A percentile compares a stretch with the other conserved stretches of the same genome.
Evolutionary conservation across 345 rosid genomes (phyloP).

Genomic region (Cardiospermum halicacabum): DNA sequence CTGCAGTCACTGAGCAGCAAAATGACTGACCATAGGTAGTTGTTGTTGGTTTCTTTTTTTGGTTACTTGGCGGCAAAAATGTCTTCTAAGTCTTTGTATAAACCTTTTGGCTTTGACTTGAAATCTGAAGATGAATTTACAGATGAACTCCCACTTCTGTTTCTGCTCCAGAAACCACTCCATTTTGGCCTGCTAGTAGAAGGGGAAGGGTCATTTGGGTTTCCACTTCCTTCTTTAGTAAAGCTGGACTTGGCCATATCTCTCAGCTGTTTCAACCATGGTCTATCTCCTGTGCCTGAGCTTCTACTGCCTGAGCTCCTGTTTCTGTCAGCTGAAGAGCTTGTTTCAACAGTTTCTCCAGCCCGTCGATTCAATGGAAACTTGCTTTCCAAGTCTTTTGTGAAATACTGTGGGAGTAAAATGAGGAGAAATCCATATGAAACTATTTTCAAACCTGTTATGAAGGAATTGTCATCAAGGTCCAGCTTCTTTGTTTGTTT

Average conservation of each 20-base stretch:
- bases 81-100: constrained; percentile 77
- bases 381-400: constrained; percentile 36
- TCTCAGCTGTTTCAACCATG: constrained; percentile 68
- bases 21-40: background rate
- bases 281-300: constrained; percentile 57
- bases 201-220: constrained; percentile 79
- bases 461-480: constrained; percentile 38
- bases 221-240: constrained; percentile 44
- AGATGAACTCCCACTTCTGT: constrained; percentile 62
- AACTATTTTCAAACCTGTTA: constrained; percentile 56
- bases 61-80: constrained; percentile 74
- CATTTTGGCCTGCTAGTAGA: constrained; percentile 60
- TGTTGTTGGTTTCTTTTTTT: background rate
- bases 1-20: background rate
- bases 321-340: constrained; percentile 39
- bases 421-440: constrained; percentile 53
- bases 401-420: constrained; percentile 44
- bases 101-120: constrained; percentile 46
- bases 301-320: constrained; percentile 52
- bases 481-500: constrained; percentile 61
- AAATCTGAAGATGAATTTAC: constrained; percentile 44
- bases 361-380: constrained; percentile 29
- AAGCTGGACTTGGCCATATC: constrained; percentile 84
- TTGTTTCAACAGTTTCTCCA: constrained; percentile 30
- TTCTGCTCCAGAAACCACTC: constrained; percentile 66